These are phyloP conservation scores for Wilcoxina mikolae DNA, from an alignment of 495 filamentous ascomycete genomes.

Conservation along the genomic window DNA sequence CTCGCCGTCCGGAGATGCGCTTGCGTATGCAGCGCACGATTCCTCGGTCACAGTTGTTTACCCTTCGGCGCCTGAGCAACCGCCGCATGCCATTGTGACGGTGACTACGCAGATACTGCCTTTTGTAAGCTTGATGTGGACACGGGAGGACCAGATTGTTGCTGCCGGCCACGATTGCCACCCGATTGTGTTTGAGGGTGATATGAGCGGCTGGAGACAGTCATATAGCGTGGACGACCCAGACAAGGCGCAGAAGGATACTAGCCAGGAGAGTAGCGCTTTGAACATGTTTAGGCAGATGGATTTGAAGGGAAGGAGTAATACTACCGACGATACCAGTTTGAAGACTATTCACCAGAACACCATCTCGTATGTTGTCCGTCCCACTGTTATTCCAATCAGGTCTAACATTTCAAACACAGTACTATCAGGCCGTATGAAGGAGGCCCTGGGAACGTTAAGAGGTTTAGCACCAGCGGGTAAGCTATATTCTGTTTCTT, in stretches of 20 bases:
- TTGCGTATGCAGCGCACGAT: slow-evolving; percentile 87
- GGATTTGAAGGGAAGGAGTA: slow-evolving; percentile 79
- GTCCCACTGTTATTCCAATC: not conserved
- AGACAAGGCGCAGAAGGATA: slow-evolving; percentile 33
- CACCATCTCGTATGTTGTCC: slow-evolving; percentile 43
- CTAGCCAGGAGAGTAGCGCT: slow-evolving; percentile 44
- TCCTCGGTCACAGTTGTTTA: slow-evolving; percentile 94
- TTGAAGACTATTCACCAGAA: slow-evolving; percentile 95
- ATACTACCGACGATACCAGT: slow-evolving; percentile 66
- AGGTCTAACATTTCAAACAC: not conserved
- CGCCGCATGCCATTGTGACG: slow-evolving; percentile 73
- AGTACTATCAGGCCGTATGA: slow-evolving; percentile 65
- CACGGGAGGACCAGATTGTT: slow-evolving; percentile 80
- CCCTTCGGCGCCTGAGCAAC: slow-evolving; percentile 79
- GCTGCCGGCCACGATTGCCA: slow-evolving; percentile 95
- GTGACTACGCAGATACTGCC: slow-evolving; percentile 79
- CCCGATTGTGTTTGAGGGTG: slow-evolving; percentile 77
- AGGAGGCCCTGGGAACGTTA: slow-evolving; percentile 45
- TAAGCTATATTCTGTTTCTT: slow-evolving; percentile 38
- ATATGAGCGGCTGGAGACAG: slow-evolving; percentile 69
- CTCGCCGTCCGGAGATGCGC: slow-evolving; percentile 75
- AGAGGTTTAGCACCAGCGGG: slow-evolving; percentile 59
- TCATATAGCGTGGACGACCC: slow-evolving; percentile 67
- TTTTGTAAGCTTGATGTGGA: slow-evolving; percentile 86
- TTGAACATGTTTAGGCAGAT: slow-evolving; percentile 98